Conservation (phyloP, 2,329 filamentous ascomycete species). For the Colletotrichum gloeosporioides region DNA sequence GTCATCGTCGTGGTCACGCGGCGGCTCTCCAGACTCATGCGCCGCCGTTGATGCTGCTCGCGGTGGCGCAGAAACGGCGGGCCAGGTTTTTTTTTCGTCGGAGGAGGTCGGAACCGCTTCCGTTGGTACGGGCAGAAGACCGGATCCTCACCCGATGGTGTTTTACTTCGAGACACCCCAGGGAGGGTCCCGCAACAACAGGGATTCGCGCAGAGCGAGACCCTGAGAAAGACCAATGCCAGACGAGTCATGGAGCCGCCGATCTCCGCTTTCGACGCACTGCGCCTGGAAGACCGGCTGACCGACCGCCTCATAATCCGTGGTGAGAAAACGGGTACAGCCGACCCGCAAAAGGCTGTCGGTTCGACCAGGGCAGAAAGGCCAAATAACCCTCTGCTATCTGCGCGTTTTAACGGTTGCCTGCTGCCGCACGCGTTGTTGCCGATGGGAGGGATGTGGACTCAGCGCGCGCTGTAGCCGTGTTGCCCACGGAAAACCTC, state of each 20-base stretch:
- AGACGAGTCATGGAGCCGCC: slow-evolving; percentile 8
- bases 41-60: not conserved
- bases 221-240: not conserved
- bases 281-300: not conserved
- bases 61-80: not conserved
- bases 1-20: not conserved
- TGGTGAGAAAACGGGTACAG: not conserved
- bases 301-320: not conserved
- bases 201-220: not conserved
- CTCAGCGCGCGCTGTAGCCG: not conserved
- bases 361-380: not conserved
- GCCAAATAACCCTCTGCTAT: not conserved
- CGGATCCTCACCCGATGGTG: slow-evolving; percentile 2
- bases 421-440: not conserved
- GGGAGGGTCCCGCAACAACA: not conserved
- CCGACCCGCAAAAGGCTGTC: not conserved
- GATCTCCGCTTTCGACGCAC: not conserved
- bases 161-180: slow-evolving; percentile 3
- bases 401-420: not conserved
- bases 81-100: not conserved
- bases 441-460: not conserved
- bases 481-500: not conserved
- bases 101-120: not conserved
- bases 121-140: not conserved
- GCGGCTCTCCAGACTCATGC: not conserved